A percentile compares a stretch with the other conserved stretches of the same genome.
Conservation (phyloP, 2,329 filamentous ascomycete genomes). For the Colletotrichum spaethianum region DNA sequence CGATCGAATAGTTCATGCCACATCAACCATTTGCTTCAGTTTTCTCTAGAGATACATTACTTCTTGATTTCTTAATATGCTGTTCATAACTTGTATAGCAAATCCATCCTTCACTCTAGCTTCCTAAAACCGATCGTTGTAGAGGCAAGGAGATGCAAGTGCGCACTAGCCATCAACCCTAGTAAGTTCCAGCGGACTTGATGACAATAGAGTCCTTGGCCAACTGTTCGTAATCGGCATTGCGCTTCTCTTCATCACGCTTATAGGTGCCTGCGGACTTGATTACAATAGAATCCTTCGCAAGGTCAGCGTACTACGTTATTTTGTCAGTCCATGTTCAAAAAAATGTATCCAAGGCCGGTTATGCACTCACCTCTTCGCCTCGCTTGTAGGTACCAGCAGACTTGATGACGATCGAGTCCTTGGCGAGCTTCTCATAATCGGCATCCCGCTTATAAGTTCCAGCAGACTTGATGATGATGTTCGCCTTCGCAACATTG, state of each 20-base stretch:
- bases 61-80: too few relatives aligned
- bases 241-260: constrained; percentile 11
- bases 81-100: not conserved
- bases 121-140: not conserved
- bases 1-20: not conserved
- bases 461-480: constrained; percentile 19
- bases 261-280: constrained; percentile 25
- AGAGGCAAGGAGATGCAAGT: not conserved
- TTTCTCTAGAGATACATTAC: not conserved
- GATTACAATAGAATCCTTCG: constrained; percentile 23
- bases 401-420: constrained; percentile 24
- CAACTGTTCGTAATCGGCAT: not conserved
- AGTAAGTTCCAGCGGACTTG: constrained; percentile 12
- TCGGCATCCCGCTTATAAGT: constrained; percentile 20
- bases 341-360: too few relatives aligned
- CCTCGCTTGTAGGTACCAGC: constrained; percentile 22
- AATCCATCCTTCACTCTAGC: not conserved
- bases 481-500: constrained; percentile 5
- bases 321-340: not conserved
- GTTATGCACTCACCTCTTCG: not conserved
- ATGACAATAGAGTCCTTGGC: not conserved
- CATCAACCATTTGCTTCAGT: not conserved
- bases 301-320: constrained; percentile 3
- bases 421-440: constrained; percentile 14
- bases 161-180: not conserved